A percentile compares a stretch with the other conserved stretches of the same genome.
phyloP scores from a whole-genome alignment of 176 grass and related monocot species.

The Lolium perenne region DNA sequence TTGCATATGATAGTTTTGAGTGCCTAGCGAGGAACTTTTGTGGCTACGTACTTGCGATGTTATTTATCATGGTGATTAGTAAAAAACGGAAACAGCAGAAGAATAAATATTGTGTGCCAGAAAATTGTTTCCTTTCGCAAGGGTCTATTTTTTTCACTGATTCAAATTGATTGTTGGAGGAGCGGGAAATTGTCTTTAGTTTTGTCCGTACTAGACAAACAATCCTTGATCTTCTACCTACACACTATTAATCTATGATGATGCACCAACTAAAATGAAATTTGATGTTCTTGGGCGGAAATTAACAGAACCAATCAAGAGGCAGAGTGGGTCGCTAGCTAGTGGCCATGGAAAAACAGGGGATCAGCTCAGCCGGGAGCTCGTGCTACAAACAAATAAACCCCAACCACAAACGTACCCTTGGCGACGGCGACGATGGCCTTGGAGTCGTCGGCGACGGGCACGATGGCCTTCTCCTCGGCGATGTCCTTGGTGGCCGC shows the following conservation, averaged over 20 bases:
- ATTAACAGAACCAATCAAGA: too few species aligned
- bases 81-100: background rate
- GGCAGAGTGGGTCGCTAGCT: background rate
- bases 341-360: background rate
- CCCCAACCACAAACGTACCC: slow-evolving; percentile 10
- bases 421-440: slow-evolving; percentile 48
- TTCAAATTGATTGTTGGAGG: background rate
- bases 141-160: background rate
- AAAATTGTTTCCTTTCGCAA: background rate
- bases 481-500: slow-evolving; percentile 62
- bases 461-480: slow-evolving; percentile 61
- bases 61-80: background rate
- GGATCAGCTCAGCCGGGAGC: background rate
- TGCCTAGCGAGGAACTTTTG: background rate
- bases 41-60: too few species aligned
- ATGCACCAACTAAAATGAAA: too few species aligned
- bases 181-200: background rate
- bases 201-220: background rate
- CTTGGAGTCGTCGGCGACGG: slow-evolving; percentile 49
- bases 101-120: background rate
- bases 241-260: background rate
- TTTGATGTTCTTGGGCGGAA: too few species aligned
- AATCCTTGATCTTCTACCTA: background rate
- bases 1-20: background rate
- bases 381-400: background rate